phyloP scores from a whole-genome alignment of 2,329 filamentous ascomycete species.

The Neofusicoccum parvum region DNA sequence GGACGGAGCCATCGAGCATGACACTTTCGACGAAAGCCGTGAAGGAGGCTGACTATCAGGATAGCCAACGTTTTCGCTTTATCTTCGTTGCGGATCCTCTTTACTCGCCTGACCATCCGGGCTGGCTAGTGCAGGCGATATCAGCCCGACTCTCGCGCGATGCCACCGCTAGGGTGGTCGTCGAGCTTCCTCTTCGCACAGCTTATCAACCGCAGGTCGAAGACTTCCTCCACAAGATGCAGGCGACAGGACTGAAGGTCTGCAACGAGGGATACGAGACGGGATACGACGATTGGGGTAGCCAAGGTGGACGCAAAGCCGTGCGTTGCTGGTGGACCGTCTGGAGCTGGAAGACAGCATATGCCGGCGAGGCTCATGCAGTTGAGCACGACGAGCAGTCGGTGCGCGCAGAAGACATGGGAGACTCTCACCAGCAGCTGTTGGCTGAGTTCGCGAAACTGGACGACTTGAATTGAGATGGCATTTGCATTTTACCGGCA shows the following conservation, averaged over 20 bases:
- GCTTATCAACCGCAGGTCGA: constrained; percentile 66
- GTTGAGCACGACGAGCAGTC: constrained; percentile 16
- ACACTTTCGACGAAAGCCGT: constrained; percentile 4
- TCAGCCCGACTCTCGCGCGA: constrained; percentile 64
- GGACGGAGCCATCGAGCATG: constrained; percentile 57
- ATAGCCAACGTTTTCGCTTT: constrained; percentile 48
- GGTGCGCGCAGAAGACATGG: background rate
- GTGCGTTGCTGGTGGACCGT: constrained; percentile 73
- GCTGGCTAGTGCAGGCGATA: constrained; percentile 72
- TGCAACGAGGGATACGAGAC: constrained; percentile 64
- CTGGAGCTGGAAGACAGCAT: constrained; percentile 46
- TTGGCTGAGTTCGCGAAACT: constrained; percentile 6
- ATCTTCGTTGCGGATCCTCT: constrained; percentile 85
- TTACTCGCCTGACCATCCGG: constrained; percentile 82
- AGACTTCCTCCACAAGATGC: constrained; percentile 66
- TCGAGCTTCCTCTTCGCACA: constrained; percentile 81
- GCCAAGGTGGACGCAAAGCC: constrained; percentile 47
- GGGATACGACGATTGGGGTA: constrained; percentile 75
- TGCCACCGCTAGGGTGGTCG: constrained; percentile 64
- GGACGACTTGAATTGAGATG: background rate
- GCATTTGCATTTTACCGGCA: background rate
- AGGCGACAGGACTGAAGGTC: constrained; percentile 52
- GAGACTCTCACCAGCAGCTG: constrained; percentile 9
- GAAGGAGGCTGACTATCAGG: constrained; percentile 10
- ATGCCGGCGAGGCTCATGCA: background rate